Conservation (phyloP, 2,329 filamentous ascomycete species). For the Capronia epimyces region DNA sequence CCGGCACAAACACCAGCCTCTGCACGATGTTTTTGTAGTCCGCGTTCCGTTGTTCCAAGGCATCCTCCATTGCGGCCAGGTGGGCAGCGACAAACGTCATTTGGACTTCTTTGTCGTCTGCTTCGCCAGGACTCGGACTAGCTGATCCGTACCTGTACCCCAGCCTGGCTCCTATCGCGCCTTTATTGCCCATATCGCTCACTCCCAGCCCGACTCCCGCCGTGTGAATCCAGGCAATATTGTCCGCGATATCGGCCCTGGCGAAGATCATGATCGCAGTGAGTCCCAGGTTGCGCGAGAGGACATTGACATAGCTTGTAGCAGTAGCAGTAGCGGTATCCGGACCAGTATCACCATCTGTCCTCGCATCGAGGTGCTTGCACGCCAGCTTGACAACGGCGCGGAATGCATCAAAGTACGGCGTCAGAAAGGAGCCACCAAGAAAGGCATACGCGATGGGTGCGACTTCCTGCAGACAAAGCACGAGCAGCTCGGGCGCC, state of each 20-base stretch:
- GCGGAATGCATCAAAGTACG: slow-evolving; percentile 68
- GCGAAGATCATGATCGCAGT: slow-evolving; percentile 84
- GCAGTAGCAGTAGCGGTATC: not conserved
- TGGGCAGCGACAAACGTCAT: slow-evolving; percentile 86
- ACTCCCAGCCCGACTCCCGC: slow-evolving; percentile 79
- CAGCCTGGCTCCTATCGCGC: slow-evolving; percentile 73
- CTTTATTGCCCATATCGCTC: slow-evolving; percentile 91
- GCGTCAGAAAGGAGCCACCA: slow-evolving; percentile 69
- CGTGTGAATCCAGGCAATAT: slow-evolving; percentile 63
- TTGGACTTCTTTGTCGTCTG: slow-evolving; percentile 25
- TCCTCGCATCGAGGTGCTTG: slow-evolving; percentile 24
- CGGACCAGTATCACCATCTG: not conserved
- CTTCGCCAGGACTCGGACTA: slow-evolving; percentile 28
- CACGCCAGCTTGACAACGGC: slow-evolving; percentile 67
- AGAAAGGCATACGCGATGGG: slow-evolving; percentile 81
- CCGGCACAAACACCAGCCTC: slow-evolving; percentile 63
- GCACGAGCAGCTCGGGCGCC: slow-evolving; percentile 61
- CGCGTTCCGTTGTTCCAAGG: slow-evolving; percentile 66
- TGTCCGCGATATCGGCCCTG: slow-evolving; percentile 52
- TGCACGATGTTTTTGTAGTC: slow-evolving; percentile 85
- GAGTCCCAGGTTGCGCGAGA: slow-evolving; percentile 74
- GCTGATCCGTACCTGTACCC: slow-evolving; percentile 36
- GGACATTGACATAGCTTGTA: slow-evolving; percentile 60
- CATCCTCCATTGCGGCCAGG: slow-evolving; percentile 80
- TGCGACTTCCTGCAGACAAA: slow-evolving; percentile 79